A percentile compares a stretch with the other conserved stretches of the same genome.
Evolutionary conservation across 177 flowering plant genomes (phyloP).

Genomic region (Telopea speciosissima): DNA sequence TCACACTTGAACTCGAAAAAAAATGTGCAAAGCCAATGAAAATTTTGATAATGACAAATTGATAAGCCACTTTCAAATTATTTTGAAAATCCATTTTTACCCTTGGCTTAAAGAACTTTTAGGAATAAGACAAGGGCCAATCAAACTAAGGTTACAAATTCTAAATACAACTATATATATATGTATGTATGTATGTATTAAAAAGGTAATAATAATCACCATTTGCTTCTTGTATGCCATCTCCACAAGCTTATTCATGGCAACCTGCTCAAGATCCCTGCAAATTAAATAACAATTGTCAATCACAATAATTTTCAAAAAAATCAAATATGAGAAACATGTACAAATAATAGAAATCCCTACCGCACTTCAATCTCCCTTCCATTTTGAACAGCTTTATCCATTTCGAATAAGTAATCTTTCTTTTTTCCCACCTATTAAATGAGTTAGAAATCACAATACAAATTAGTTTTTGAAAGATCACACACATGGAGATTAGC

Average conservation of each 20-base stretch:
- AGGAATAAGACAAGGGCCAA: too few relatives aligned
- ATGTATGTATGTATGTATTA: too few relatives aligned
- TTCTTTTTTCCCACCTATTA: conserved; percentile 51
- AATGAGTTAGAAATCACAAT: conserved; percentile 7
- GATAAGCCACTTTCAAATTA: too few relatives aligned
- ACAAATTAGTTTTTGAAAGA: background rate
- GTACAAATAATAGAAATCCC: conserved; percentile 3
- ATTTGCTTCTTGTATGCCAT: conserved; percentile 60
- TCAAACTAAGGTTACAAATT: too few relatives aligned
- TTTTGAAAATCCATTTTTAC: too few relatives aligned
- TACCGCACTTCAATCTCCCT: conserved; percentile 47
- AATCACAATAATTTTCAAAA: too few relatives aligned
- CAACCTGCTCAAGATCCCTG: conserved; percentile 71
- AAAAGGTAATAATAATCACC: conserved; percentile 34
- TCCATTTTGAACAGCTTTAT: conserved; percentile 34
- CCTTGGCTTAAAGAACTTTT: too few relatives aligned
- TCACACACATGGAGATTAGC: background rate
- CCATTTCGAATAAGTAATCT: conserved; percentile 33
- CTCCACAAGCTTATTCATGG: conserved; percentile 71
- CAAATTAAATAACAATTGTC: conserved; percentile 16
- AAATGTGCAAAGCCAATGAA: too few relatives aligned
- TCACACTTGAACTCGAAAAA: too few relatives aligned
- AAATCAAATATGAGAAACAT: conserved; percentile 5
- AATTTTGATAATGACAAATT: too few relatives aligned
- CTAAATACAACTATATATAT: too few relatives aligned